Conservation (phyloP, 352 stramenopile species). For the Globisporangium iwayamae region DNA sequence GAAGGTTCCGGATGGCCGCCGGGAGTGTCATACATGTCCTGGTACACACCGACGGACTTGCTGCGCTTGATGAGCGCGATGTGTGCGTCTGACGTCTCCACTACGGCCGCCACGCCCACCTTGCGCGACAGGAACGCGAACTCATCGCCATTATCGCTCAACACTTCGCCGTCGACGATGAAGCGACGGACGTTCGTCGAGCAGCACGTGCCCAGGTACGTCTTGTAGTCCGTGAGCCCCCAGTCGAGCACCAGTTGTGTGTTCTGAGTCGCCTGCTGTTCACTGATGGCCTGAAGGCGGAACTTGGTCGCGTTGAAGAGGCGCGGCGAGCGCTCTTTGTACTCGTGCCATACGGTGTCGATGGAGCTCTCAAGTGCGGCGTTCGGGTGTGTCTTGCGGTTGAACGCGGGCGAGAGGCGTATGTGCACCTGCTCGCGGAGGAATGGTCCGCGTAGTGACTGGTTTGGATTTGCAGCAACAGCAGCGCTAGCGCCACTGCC, state of each 20-base stretch:
- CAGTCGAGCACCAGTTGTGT: conserved; percentile 29
- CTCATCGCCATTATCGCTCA: conserved; percentile 13
- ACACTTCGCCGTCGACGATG: conserved; percentile 26
- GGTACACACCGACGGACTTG: conserved; percentile 63
- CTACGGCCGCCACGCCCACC: conserved; percentile 65
- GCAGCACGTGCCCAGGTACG: conserved; percentile 74
- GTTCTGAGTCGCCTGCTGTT: conserved; percentile 1
- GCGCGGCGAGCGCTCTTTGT: conserved; percentile 26
- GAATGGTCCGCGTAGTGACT: conserved; percentile 18
- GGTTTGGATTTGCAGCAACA: neutral
- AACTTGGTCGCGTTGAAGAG: conserved; percentile 85
- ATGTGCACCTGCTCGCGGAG: conserved; percentile 33
- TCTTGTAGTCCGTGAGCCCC: conserved; percentile 69
- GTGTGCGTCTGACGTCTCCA: conserved; percentile 60
- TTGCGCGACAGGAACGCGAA: conserved; percentile 73
- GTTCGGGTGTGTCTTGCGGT: conserved; percentile 42
- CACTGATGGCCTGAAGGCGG: conserved; percentile 23
- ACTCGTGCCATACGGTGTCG: conserved; percentile 36
- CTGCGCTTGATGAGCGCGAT: conserved; percentile 71
- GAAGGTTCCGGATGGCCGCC: conserved; percentile 74
- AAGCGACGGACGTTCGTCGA: conserved; percentile 36
- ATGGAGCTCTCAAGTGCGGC: conserved; percentile 31
- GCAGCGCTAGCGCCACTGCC: neutral
- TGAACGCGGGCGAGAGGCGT: conserved; percentile 40
- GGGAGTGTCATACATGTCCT: conserved; percentile 69